Conservation (phyloP, 116 monocot genomes). For the Zostera marina region DNA sequence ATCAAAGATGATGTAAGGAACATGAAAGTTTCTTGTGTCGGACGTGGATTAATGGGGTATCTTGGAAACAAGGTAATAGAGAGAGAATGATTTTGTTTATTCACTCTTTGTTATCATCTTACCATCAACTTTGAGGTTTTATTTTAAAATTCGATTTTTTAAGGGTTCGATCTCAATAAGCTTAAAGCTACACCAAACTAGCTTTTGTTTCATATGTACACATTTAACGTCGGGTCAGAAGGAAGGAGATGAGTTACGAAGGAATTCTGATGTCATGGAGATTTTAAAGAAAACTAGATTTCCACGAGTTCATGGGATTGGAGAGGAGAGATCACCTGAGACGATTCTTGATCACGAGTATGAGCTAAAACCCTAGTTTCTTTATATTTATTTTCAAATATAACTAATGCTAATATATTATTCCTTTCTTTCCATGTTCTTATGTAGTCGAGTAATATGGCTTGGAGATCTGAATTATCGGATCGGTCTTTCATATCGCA, state of each 20-base stretch:
- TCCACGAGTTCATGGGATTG: slow-evolving; percentile 36
- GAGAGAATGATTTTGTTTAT: too few relatives aligned
- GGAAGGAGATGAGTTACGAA: slow-evolving; percentile 62
- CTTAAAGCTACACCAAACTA: slow-evolving; percentile 75
- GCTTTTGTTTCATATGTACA: slow-evolving; percentile 71
- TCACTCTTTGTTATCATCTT: too few relatives aligned
- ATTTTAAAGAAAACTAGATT: slow-evolving; percentile 69
- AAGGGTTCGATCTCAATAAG: slow-evolving; percentile 80
- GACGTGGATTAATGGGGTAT: slow-evolving; percentile 84
- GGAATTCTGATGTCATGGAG: slow-evolving; percentile 70
- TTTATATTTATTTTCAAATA: not conserved
- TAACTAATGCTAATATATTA: not conserved
- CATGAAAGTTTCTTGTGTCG: slow-evolving; percentile 69
- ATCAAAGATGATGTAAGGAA: slow-evolving; percentile 55
- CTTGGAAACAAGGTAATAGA: slow-evolving; percentile 69
- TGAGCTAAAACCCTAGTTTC: slow-evolving; percentile 1
- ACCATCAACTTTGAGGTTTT: not conserved
- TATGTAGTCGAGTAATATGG: slow-evolving; percentile 53
- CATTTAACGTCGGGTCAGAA: slow-evolving; percentile 76
- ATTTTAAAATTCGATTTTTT: slow-evolving; percentile 7
- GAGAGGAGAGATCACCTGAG: slow-evolving; percentile 51
- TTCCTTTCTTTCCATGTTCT: not conserved
- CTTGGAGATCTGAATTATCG: slow-evolving; percentile 92
- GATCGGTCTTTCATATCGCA: slow-evolving; percentile 51
- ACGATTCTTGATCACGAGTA: slow-evolving; percentile 80